phyloP scores from a whole-genome alignment of 2,329 filamentous ascomycete species.

The Kalmusia sp. region DNA sequence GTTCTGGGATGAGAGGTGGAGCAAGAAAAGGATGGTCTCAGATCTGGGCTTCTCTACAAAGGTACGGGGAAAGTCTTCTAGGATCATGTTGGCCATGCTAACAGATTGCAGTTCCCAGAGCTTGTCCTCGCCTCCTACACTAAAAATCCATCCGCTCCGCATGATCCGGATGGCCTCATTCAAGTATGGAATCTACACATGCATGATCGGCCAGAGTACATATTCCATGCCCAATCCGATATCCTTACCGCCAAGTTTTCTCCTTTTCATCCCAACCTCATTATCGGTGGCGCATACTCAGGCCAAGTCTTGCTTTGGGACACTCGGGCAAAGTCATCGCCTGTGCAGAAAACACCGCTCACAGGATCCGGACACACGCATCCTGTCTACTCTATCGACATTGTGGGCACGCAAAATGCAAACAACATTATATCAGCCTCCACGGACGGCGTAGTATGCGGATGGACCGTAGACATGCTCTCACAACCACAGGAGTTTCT shows the following conservation, averaged over 20 bases:
- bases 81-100: conserved; percentile 13
- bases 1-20: conserved; percentile 95
- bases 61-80: conserved; percentile 47
- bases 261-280: conserved; percentile 96
- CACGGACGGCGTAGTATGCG: conserved; percentile 94
- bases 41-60: conserved; percentile 95
- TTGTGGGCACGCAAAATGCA: conserved; percentile 97
- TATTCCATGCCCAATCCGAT: conserved; percentile 95
- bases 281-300: conserved; percentile 94
- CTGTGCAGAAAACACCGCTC: conserved; percentile 94
- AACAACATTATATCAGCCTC: conserved; percentile 98
- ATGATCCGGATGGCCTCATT: conserved; percentile 90
- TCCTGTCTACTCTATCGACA: conserved; percentile 92
- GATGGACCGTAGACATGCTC: conserved; percentile 98
- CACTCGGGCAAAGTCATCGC: conserved; percentile 80
- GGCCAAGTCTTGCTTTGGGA: conserved; percentile 98
- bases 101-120: conserved; percentile 73
- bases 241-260: conserved; percentile 96
- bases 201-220: conserved; percentile 92
- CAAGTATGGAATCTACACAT: conserved; percentile 98
- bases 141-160: conserved; percentile 93
- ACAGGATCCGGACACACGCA: conserved; percentile 96
- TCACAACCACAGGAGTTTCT: conserved; percentile 95
- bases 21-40: conserved; percentile 96
- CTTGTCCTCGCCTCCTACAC: conserved; percentile 94